Conservation (phyloP, 2,329 filamentous ascomycete genomes). For the Calonectria henricotiae region DNA sequence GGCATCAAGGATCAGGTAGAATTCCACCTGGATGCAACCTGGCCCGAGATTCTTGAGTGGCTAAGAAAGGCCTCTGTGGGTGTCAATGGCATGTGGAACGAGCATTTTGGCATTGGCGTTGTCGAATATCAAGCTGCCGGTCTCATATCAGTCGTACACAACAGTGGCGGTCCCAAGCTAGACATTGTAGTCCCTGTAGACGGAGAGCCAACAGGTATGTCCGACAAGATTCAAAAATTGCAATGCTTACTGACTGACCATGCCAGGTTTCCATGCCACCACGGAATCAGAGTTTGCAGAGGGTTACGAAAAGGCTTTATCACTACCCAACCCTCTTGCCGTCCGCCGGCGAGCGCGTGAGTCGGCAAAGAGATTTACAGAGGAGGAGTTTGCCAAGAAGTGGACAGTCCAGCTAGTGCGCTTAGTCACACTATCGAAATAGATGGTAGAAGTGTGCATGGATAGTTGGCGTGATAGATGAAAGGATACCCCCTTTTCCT, state of each 20-base stretch:
- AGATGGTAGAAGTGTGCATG: conserved; percentile 39
- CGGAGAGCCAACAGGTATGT: conserved; percentile 82
- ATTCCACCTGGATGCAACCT: conserved; percentile 92
- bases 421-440: conserved; percentile 70
- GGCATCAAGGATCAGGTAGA: conserved; percentile 87
- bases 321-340: conserved; percentile 79
- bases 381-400: conserved; percentile 84
- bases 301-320: conserved; percentile 84
- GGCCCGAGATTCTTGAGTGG: conserved; percentile 88
- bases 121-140: conserved; percentile 98
- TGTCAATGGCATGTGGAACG: conserved; percentile 99
- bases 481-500: conserved; percentile 58
- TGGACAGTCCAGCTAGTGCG: conserved; percentile 85
- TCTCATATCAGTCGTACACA: conserved; percentile 91
- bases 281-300: conserved; percentile 85
- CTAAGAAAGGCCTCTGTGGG: conserved; percentile 85
- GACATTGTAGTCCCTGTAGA: conserved; percentile 92
- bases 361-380: conserved; percentile 89
- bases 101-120: conserved; percentile 98
- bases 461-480: conserved; percentile 53
- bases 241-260: conserved; percentile 29
- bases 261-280: conserved; percentile 85
- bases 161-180: conserved; percentile 92
- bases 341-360: conserved; percentile 83
- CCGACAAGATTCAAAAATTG: background rate